Conservation (phyloP, 2,329 filamentous ascomycete genomes). For the Trichophyton benhamiae region DNA sequence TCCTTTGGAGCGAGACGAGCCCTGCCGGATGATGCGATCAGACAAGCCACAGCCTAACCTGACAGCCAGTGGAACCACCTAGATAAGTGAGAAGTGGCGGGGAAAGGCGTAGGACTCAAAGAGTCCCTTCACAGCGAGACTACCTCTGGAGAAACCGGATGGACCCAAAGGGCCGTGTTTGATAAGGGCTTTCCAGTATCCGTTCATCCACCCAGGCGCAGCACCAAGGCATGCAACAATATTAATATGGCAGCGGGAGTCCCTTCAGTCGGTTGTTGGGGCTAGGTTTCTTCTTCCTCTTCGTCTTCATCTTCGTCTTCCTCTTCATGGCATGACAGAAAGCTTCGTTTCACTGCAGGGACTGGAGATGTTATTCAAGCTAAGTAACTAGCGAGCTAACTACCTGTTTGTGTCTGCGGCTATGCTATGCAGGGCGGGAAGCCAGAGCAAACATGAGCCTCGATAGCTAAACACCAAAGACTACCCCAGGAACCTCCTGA, state of each 20-base stretch:
- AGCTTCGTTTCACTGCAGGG: neutral
- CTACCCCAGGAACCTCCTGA: neutral
- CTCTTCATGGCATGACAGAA: neutral
- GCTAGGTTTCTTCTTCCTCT: neutral
- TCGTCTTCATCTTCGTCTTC: neutral
- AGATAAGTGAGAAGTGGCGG: too few relatives aligned
- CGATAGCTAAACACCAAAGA: neutral
- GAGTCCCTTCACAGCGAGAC: too few relatives aligned
- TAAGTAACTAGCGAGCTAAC: neutral
- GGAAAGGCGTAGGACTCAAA: too few relatives aligned
- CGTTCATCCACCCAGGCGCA: neutral
- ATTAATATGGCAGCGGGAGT: neutral
- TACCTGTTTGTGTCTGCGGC: neutral
- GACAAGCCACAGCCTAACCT: too few relatives aligned
- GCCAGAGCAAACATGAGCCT: neutral
- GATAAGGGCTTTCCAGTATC: neutral
- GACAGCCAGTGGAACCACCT: too few relatives aligned
- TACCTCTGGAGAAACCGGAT: too few relatives aligned
- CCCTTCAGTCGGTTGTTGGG: neutral
- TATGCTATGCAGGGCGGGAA: too few relatives aligned
- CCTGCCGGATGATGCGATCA: too few relatives aligned
- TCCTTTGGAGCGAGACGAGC: too few relatives aligned
- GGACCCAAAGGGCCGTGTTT: neutral
- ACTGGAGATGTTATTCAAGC: too few relatives aligned
- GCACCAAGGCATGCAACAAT: neutral